Conservation (phyloP, 768 basidiomycete species). For the Phlebiopsis gigantea region DNA sequence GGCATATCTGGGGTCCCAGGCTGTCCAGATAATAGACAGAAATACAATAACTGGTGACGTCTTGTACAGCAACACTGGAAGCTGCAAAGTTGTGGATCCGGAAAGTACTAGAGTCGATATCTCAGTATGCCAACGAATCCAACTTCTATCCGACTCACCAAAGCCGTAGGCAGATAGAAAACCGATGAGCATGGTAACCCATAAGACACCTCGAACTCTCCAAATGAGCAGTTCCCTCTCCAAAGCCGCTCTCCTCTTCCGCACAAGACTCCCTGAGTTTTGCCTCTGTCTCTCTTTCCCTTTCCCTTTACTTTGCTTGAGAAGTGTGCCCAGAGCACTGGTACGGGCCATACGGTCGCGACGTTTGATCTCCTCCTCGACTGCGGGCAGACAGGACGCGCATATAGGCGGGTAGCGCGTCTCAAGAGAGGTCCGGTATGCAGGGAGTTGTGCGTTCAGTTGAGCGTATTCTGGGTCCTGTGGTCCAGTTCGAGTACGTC, state of each 20-base stretch:
- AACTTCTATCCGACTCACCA: constrained; percentile 18
- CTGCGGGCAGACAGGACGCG: constrained; percentile 62
- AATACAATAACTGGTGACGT: constrained; percentile 16
- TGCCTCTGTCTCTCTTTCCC: constrained; percentile 41
- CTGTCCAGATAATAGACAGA: constrained; percentile 69
- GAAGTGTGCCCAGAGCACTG: constrained; percentile 67
- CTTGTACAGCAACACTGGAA: not conserved
- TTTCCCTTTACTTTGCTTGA: constrained; percentile 62
- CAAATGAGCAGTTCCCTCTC: constrained; percentile 54
- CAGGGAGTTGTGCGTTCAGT: constrained; percentile 58
- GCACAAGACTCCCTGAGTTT: constrained; percentile 34
- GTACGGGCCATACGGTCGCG: constrained; percentile 81
- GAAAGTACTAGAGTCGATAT: too few relatives aligned
- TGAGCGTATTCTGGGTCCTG: constrained; percentile 71
- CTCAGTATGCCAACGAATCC: too few relatives aligned
- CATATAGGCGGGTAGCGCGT: constrained; percentile 87
- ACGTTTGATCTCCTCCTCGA: constrained; percentile 74
- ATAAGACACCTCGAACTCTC: constrained; percentile 65
- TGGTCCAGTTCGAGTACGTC: constrained; percentile 1
- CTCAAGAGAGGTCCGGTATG: constrained; percentile 72
- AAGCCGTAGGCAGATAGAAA: constrained; percentile 12
- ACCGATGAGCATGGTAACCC: constrained; percentile 43
- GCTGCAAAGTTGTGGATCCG: too few relatives aligned
- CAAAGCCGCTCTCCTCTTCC: constrained; percentile 34
- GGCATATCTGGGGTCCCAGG: constrained; percentile 83